Base-by-base conservation (phyloP, 306 rosid species). In the Carpinus fangiana region DNA sequence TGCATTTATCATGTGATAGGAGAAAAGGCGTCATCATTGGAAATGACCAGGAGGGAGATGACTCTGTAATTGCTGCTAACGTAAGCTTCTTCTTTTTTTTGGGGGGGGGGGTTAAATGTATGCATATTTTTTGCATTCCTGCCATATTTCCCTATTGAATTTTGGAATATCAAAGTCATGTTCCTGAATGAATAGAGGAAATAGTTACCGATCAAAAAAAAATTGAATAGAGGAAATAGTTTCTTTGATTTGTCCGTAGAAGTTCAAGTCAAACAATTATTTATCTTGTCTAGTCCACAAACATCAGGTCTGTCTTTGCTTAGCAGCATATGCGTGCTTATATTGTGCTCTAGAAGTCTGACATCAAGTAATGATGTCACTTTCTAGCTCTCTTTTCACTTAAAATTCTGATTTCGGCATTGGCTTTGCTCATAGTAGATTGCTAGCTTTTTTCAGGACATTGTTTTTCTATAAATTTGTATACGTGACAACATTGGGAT, bases 31-130 rank as follows among this genome's bases (percentile, higher is more conserved):
- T 91, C 48, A 95, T 95, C 73, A 92, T 95, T 67, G 99, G 99
- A 81, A 95, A 95, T 82, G 99, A 95, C 78, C 99, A 95, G 84
- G 99, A 95, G 8, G 99, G 99, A 64, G 99, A 95, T 77, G 99
- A 95, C 80, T 95, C 99, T 61, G 85, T 93, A 56, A 93, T 95
- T 74, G 86, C 93, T 38, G 98, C 98, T 55, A 89, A 92, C 50
- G 98, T 92, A 90, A 80, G 98, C 77, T n/a, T 26, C 45, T 51
- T 48, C 59, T 73, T 20, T 43, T 10, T 21, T 72, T 45, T 23
- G 26, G 26, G 26, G 26, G 26, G 0, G 26, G 26, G 10, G 7
- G 0, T 45, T 54, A 5, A 38, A 26, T 72, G 45, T 79, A 55
- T 28, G 61, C 52, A 17, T 72, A 54, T 21, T 21, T 59, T 23